Evolutionary conservation across 2,329 filamentous ascomycete species (phyloP), one percentile per base, ranked within the genome.

Genomic region (Xylaria digitata): DNA sequence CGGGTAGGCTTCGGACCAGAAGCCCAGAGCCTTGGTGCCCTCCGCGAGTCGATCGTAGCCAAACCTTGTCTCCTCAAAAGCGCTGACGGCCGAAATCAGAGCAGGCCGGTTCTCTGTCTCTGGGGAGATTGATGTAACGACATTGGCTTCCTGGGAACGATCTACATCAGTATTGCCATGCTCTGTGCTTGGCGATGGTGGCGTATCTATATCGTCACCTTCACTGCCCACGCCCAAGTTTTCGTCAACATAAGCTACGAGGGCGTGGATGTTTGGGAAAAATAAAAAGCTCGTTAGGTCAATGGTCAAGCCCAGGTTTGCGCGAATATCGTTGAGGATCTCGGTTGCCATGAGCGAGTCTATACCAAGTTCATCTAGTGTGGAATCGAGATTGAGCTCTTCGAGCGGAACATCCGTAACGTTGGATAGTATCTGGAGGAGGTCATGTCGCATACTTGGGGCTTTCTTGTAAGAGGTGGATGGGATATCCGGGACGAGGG

Each of bases 311-410:
- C 63, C 63, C 30, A 71, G 37, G 1, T 19, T 34, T 3, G 66
- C 46, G 6, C 68, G 57, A 30, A 73, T 64, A 23, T 71, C 68
- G 34, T 66, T 72, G 30, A 73, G 61, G 15, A 72, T 61, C 26
- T 73, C 71, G 13, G 71, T 72, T 1, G 68, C 71, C 58, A 67
- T 67, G 8, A 73, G 53, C 3, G 70, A 73, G 55, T 71, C 71
- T 3, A 73, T 62, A 1, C 70, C 70, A 9, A 73, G 59, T 2
- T 71, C 68, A 3, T 63, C 63, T 13, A 73, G 45, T 6, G 61
- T 63, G 6, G 58, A 56, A 3, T 65, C 68, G 6, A 55, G 57
- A 4, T 37, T 60, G 17, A 72, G 57, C 9, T 73, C 69, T 2
- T 63, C 54, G 5, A 70, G 26, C 1, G 64, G 68, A 15, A 71